Evolutionary conservation across 2,329 filamentous ascomycete genomes (phyloP).

Genomic region (Fusarium albidum): DNA sequence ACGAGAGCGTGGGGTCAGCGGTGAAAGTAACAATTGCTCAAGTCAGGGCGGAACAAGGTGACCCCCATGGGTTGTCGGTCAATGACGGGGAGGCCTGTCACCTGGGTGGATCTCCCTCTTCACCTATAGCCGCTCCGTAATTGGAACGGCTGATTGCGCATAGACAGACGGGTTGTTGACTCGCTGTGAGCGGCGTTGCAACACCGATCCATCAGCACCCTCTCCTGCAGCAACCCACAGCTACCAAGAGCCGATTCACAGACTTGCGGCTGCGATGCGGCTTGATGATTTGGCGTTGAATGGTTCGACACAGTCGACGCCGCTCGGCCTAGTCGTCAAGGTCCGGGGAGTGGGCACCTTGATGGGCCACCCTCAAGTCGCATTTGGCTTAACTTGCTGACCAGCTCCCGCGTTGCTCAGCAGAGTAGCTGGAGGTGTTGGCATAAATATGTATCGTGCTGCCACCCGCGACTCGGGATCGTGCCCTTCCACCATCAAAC

Average conservation of each 20-base stretch:
- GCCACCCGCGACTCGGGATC: neutral
- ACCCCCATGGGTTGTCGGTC: slow-evolving; percentile 25
- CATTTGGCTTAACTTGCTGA: slow-evolving; percentile 18
- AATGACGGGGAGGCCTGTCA: slow-evolving; percentile 21
- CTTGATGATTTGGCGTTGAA: slow-evolving; percentile 14
- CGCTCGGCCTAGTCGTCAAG: slow-evolving; percentile 27
- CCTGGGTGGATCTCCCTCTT: slow-evolving; percentile 27
- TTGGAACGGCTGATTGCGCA: slow-evolving; percentile 27
- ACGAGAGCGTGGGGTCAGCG: slow-evolving; percentile 25
- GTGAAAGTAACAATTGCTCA: slow-evolving; percentile 20
- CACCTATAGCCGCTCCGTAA: slow-evolving; percentile 21
- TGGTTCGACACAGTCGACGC: slow-evolving; percentile 30
- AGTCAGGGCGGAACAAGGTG: slow-evolving; percentile 25
- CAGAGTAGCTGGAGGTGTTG: neutral
- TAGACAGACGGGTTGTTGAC: slow-evolving; percentile 18
- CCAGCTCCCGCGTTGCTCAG: slow-evolving; percentile 2
- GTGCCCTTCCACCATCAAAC: neutral
- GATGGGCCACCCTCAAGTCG: slow-evolving; percentile 32
- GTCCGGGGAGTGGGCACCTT: slow-evolving; percentile 35
- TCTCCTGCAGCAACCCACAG: slow-evolving; percentile 2
- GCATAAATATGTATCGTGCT: slow-evolving; percentile 33
- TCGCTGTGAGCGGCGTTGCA: slow-evolving; percentile 5
- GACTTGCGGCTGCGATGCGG: slow-evolving; percentile 13
- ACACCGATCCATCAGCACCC: slow-evolving; percentile 1
- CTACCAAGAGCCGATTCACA: slow-evolving; percentile 15